Evolutionary conservation across 306 rosid species (phyloP).

Genomic region (Sesbania bispinosa): DNA sequence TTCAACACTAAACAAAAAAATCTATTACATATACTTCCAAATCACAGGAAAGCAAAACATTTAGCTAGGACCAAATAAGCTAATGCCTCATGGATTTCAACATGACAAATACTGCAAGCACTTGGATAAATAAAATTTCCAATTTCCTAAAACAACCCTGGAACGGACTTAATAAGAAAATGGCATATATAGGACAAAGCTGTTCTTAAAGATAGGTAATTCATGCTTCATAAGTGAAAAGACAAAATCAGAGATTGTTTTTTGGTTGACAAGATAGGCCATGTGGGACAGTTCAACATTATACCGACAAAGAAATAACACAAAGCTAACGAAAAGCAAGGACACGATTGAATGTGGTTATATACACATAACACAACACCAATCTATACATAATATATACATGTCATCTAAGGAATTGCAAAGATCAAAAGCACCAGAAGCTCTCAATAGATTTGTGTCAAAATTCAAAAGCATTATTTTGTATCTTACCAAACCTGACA

Average conservation of each 20-base stretch:
- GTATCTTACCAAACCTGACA: no score
- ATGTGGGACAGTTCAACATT: background rate
- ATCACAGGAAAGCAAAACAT: background rate
- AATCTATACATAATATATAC: no score
- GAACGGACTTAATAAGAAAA: background rate
- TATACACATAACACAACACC: background rate
- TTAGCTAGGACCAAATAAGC: background rate
- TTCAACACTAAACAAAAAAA: no score
- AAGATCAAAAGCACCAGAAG: no score
- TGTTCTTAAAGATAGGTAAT: background rate
- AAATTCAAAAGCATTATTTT: no score
- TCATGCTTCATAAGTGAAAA: background rate
- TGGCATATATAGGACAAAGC: background rate
- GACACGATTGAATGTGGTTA: background rate
- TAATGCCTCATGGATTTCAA: background rate
- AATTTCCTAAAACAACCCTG: background rate
- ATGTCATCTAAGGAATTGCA: no score
- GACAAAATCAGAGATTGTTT: background rate
- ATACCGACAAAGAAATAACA: background rate
- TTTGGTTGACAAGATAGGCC: background rate
- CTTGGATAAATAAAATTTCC: background rate
- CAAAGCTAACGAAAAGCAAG: background rate
- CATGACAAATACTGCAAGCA: background rate
- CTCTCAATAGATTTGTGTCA: no score
- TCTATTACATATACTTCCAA: background rate